phyloP scores from a whole-genome alignment of 2,329 filamentous ascomycete species.

The Arthrobotrys megalospora region DNA sequence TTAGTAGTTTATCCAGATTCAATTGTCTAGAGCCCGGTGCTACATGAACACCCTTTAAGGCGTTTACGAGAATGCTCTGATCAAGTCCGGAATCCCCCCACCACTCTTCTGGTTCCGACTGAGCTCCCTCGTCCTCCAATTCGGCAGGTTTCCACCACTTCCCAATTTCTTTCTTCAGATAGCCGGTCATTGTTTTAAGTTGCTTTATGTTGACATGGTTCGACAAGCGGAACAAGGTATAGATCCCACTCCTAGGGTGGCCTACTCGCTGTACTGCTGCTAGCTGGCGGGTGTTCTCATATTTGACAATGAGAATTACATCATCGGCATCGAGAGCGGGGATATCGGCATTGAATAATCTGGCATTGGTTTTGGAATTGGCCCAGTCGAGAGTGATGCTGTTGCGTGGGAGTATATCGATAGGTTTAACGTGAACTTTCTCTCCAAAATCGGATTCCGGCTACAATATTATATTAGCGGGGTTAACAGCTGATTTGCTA shows the following conservation, averaged over 20 bases:
- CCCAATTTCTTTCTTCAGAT: constrained; percentile 19
- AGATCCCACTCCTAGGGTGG: constrained; percentile 19
- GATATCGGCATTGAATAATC: constrained; percentile 33
- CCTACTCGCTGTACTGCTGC: constrained; percentile 28
- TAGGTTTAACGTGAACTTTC: constrained; percentile 4
- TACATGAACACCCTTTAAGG: constrained; percentile 25
- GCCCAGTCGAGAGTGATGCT: constrained; percentile 26
- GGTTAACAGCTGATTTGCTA: neutral
- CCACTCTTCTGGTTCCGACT: constrained; percentile 44
- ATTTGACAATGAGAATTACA: constrained; percentile 29
- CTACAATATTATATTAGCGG: constrained; percentile 22
- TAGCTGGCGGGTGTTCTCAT: constrained; percentile 18
- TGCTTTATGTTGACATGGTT: constrained; percentile 20
- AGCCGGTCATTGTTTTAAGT: neutral
- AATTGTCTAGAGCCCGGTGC: constrained; percentile 25
- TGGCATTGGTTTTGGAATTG: constrained; percentile 21
- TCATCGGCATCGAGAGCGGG: neutral
- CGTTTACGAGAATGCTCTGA: constrained; percentile 34
- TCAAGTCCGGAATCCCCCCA: constrained; percentile 21
- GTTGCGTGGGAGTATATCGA: constrained; percentile 15
- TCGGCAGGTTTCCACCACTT: constrained; percentile 19
- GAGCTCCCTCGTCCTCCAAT: neutral
- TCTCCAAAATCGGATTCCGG: constrained; percentile 37
- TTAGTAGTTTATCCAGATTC: constrained; percentile 32
- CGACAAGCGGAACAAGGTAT: constrained; percentile 31